Conservation (phyloP, 2,329 filamentous ascomycete genomes). For the Aaosphaeria arxii region DNA sequence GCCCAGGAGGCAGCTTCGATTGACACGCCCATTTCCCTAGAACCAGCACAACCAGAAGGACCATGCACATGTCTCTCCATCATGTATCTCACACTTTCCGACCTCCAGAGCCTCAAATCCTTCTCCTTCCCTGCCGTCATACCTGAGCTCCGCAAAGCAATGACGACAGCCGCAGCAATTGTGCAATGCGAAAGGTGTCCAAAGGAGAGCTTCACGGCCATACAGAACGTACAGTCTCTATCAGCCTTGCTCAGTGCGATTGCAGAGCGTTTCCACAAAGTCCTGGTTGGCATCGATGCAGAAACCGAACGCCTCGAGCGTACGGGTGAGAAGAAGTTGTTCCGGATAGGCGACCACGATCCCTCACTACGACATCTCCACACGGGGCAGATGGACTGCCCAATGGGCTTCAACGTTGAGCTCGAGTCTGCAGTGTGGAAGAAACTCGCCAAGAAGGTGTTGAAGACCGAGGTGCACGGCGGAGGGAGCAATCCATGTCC, state of each 20-base stretch:
- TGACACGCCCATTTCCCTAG: too few relatives aligned
- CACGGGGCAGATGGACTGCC: constrained; percentile 41
- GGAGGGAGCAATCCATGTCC: constrained; percentile 24
- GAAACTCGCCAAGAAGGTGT: constrained; percentile 42
- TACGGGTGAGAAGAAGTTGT: constrained; percentile 37
- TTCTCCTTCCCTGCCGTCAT: constrained; percentile 45
- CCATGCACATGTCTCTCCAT: constrained; percentile 45
- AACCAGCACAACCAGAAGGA: constrained; percentile 1
- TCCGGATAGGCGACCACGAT: constrained; percentile 43
- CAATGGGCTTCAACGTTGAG: constrained; percentile 44
- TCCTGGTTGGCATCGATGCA: constrained; percentile 39
- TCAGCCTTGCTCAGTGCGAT: constrained; percentile 42
- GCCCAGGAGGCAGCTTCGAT: constrained; percentile 1
- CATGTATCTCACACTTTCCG: constrained; percentile 45
- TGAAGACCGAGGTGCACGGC: constrained; percentile 44
- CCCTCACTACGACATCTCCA: constrained; percentile 40
- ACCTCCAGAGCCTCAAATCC: constrained; percentile 37
- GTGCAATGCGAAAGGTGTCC: constrained; percentile 44
- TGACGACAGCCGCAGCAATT: constrained; percentile 37
- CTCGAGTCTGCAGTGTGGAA: constrained; percentile 44
- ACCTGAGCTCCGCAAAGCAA: constrained; percentile 40
- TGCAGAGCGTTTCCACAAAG: constrained; percentile 40
- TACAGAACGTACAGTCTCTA: constrained; percentile 46
- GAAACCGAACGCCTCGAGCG: constrained; percentile 35
- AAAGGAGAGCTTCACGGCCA: constrained; percentile 37